Evolutionary conservation across 768 basidiomycete species (phyloP).

Genomic region (Cystobasidium onofrii): DNA sequence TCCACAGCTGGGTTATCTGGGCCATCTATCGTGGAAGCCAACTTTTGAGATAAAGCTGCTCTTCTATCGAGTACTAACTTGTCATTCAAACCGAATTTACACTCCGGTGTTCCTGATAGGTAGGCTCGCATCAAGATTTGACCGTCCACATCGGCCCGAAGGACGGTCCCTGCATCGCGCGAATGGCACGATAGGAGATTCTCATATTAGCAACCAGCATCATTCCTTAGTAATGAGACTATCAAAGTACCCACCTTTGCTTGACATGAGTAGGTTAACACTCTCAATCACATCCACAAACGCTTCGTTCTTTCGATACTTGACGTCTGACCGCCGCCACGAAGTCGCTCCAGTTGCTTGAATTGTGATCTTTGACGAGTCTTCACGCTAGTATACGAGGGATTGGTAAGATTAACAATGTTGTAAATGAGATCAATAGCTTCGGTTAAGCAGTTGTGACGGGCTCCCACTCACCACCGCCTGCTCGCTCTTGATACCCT

Average conservation of each 20-base stretch:
- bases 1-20: slow-evolving; percentile 62
- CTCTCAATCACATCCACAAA: slow-evolving; percentile 99
- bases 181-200: background rate
- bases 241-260: slow-evolving; percentile 61
- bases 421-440: too few relatives aligned
- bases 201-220: background rate
- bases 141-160: slow-evolving; percentile 95
- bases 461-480: slow-evolving; percentile 66
- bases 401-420: too few relatives aligned
- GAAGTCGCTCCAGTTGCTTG: slow-evolving; percentile 95
- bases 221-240: background rate
- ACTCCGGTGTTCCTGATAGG: slow-evolving; percentile 90
- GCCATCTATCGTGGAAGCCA: slow-evolving; percentile 30
- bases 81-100: slow-evolving; percentile 97
- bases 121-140: slow-evolving; percentile 98
- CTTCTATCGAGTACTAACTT: slow-evolving; percentile 93
- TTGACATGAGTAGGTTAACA: slow-evolving; percentile 93
- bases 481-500: slow-evolving; percentile 79
- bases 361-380: slow-evolving; percentile 90
- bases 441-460: too few relatives aligned
- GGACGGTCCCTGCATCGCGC: slow-evolving; percentile 60
- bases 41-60: slow-evolving; percentile 28
- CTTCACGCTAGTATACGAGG: slow-evolving; percentile 58
- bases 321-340: slow-evolving; percentile 91
- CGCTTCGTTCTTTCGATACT: slow-evolving; percentile 99